Base-by-base conservation (phyloP, 345 rosid species). In the Arabidopsis suecica region DNA sequence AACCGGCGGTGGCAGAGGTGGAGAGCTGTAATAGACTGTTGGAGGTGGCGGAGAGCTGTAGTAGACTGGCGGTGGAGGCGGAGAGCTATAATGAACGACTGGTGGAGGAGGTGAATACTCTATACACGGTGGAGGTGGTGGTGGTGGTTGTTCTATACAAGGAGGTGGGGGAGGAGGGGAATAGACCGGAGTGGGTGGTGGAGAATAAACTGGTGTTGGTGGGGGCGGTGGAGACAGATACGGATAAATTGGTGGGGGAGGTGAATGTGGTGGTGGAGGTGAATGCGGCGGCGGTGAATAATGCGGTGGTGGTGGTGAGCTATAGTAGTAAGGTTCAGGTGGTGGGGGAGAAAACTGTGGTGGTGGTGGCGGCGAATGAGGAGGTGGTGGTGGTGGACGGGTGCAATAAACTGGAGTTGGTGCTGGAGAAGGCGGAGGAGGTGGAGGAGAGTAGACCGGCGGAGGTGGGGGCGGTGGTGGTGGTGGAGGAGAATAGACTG, bases 241-340 rank as follows among this genome's bases (percentile, higher is more conserved):
- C 18, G 68, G 53, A 34, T 56, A 69, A 3, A 48, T 48, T 25
- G 86, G 85, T n/a, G 90, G 86, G 1, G 91, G 86, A 3, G 88
- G 92, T 14, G 89, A 75, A 47, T 66, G 61, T 32, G 86, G 85
- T n/a, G 90, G 88, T 1, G 91, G 86, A 1, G 88, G 92, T n/a
- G 90, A 75, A 41, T 61, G 72, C 4, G 65, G 78, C 0, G 81
- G 87, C 2, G 80, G 87, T 2, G 84, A 78, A 1, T 82, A 60
- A 3, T 20, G 65, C 1, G 65, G 65, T 20, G 86, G 87, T 7
- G 90, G 86, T 49, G 87, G 83, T 0, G 82, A 79, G 50, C 33
- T 73, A 37, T 78, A 66, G 54, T 78, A 63, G 71, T 80, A 75
- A 8, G 79, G 3, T 73, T 51, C 11, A 65, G 60, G 20, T n/a